phyloP scores from a whole-genome alignment of 1,139 yeast genomes.

The Blastobotrys aristatus region DNA sequence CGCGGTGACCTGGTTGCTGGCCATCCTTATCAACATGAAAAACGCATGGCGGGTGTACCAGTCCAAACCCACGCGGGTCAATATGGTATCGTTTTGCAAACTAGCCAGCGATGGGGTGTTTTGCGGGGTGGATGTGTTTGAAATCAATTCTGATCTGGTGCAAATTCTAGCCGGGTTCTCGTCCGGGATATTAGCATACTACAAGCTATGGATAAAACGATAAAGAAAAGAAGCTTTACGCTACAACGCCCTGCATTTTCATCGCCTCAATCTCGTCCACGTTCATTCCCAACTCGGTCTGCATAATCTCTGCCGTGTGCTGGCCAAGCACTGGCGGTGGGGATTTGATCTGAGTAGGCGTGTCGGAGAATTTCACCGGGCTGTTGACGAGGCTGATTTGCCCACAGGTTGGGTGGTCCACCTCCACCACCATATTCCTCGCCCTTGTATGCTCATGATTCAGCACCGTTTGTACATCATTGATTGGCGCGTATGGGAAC shows the following conservation, averaged over 20 bases:
- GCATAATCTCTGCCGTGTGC: constrained; percentile 32
- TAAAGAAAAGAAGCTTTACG: background rate
- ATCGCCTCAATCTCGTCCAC: constrained; percentile 22
- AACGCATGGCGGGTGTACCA: constrained; percentile 17
- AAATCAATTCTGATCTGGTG: constrained; percentile 19
- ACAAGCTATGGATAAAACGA: constrained; percentile 25
- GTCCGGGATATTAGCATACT: constrained; percentile 28
- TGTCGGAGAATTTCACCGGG: constrained; percentile 39
- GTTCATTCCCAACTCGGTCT: constrained; percentile 25
- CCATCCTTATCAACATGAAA: constrained; percentile 24
- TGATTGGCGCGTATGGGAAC: constrained; percentile 41
- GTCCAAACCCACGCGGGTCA: constrained; percentile 8
- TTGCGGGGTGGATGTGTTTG: constrained; percentile 28
- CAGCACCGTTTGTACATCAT: constrained; percentile 37
- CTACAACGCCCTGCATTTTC: constrained; percentile 27
- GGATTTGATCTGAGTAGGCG: constrained; percentile 35
- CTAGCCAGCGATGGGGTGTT: constrained; percentile 28
- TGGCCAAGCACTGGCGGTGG: constrained; percentile 41
- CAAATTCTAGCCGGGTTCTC: constrained; percentile 28
- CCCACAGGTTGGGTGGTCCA: constrained; percentile 37
- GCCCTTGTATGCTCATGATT: constrained; percentile 37
- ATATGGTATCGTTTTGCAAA: constrained; percentile 21
- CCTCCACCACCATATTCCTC: constrained; percentile 36
- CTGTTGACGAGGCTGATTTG: constrained; percentile 36
- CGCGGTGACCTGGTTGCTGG: constrained; percentile 27